These are phyloP conservation scores for Erythrobasidium hasegawianum DNA, from an alignment of 1,284 basidiomycete species.

Conservation along the genomic window DNA sequence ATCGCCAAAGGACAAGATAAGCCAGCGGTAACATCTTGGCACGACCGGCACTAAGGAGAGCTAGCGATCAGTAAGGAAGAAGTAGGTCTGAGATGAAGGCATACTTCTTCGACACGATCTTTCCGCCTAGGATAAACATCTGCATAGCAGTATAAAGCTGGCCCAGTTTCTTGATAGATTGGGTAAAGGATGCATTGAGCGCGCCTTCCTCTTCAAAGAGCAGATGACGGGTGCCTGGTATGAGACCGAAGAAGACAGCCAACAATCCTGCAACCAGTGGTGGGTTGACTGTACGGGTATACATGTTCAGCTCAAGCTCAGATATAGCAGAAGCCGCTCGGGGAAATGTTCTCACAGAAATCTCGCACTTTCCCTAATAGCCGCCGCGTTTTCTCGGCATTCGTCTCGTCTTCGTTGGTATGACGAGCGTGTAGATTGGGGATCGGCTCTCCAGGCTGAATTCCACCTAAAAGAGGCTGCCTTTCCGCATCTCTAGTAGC, in stretches of 20 bases:
- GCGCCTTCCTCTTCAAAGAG: constrained; percentile 44
- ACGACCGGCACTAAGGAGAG: constrained; percentile 22
- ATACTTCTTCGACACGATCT: constrained; percentile 27
- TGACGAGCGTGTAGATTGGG: neutral
- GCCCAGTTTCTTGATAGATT: constrained; percentile 45
- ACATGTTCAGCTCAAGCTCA: constrained; percentile 33
- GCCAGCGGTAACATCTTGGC: constrained; percentile 37
- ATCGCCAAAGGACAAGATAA: constrained; percentile 48
- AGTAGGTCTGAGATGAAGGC: neutral
- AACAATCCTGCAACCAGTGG: constrained; percentile 47
- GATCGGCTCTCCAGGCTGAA: constrained; percentile 38
- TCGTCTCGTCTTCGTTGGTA: neutral
- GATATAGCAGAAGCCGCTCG: constrained; percentile 4
- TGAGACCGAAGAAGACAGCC: constrained; percentile 46
- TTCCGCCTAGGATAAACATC: constrained; percentile 44
- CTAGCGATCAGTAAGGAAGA: constrained; percentile 14
- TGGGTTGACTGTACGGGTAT: constrained; percentile 44
- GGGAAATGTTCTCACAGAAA: constrained; percentile 6
- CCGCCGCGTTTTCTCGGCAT: constrained; percentile 30
- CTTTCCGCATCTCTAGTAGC: constrained; percentile 9
- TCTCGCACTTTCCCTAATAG: constrained; percentile 29
- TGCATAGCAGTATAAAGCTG: constrained; percentile 48
- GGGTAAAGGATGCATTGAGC: constrained; percentile 38
- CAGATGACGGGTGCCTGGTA: constrained; percentile 44
- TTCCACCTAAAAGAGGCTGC: constrained; percentile 18